phyloP scores from a whole-genome alignment of 2,329 filamentous ascomycete species.

The Pyrenochaeta sp. region DNA sequence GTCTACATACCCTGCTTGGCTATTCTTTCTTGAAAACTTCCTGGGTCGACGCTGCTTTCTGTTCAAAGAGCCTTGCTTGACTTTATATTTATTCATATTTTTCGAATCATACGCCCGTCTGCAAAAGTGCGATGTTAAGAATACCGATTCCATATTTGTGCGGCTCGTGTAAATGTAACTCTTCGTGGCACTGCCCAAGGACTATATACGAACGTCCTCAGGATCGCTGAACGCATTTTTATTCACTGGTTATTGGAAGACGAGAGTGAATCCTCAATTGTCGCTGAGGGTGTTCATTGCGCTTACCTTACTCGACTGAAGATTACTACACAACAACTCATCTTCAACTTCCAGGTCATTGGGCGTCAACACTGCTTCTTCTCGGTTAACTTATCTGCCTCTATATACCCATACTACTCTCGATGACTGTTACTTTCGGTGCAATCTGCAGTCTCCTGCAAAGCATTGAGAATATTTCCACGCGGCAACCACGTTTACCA shows the following conservation, averaged over 20 bases:
- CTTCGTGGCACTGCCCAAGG: not conserved
- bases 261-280: not conserved
- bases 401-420: not conserved
- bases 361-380: not conserved
- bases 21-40: not conserved
- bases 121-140: conserved; percentile 2
- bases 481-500: conserved; percentile 52
- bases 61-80: not conserved
- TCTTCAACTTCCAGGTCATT: not conserved
- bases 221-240: not conserved
- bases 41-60: too few relatives aligned
- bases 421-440: conserved; percentile 74
- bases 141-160: conserved; percentile 1
- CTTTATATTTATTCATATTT: not conserved
- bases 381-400: not conserved
- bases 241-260: not conserved
- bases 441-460: conserved; percentile 78
- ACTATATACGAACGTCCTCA: not conserved
- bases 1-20: not conserved
- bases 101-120: not conserved
- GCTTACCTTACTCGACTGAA: not conserved
- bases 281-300: too few relatives aligned
- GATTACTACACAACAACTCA: too few relatives aligned
- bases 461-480: conserved; percentile 63
- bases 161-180: not conserved